Conservation (phyloP, 75 land plant genomes). For the Gnetum montanum region DNA sequence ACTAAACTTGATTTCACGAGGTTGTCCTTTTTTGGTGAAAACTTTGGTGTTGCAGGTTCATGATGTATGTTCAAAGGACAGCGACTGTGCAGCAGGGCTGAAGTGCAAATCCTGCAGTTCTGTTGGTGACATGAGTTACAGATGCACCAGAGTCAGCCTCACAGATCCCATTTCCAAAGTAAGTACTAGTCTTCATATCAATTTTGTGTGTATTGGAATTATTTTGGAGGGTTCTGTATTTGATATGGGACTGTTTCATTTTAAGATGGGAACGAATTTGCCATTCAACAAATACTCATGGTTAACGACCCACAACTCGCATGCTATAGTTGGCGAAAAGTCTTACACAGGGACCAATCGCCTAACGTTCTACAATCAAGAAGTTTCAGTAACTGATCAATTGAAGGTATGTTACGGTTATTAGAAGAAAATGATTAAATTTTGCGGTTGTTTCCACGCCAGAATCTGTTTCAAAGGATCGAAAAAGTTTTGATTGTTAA, state of each 20-base stretch:
- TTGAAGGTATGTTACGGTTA: constrained; percentile 41
- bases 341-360: constrained; percentile 50
- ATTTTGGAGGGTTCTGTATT: background rate
- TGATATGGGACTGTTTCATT: background rate
- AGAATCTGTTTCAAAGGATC: too few species aligned
- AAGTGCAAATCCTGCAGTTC: constrained; percentile 7
- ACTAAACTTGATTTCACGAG: too few species aligned
- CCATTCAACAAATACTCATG: constrained; percentile 89
- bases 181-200: background rate
- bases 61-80: constrained; percentile 3
- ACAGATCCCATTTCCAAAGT: constrained; percentile 2
- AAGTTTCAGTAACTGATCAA: constrained; percentile 65
- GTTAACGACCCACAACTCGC: constrained; percentile 84
- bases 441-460: too few species aligned
- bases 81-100: constrained; percentile 1
- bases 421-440: too few species aligned
- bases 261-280: constrained; percentile 8
- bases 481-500: too few species aligned
- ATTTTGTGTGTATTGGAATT: too few species aligned
- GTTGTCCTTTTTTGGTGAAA: too few species aligned
- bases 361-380: constrained; percentile 57
- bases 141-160: constrained; percentile 2
- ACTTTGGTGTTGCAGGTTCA: too few species aligned
- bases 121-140: constrained; percentile 6
- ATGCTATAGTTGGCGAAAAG: constrained; percentile 42